Base-by-base conservation (phyloP, 371 early-diverging fungal species). In the Mucor saturninus region DNA sequence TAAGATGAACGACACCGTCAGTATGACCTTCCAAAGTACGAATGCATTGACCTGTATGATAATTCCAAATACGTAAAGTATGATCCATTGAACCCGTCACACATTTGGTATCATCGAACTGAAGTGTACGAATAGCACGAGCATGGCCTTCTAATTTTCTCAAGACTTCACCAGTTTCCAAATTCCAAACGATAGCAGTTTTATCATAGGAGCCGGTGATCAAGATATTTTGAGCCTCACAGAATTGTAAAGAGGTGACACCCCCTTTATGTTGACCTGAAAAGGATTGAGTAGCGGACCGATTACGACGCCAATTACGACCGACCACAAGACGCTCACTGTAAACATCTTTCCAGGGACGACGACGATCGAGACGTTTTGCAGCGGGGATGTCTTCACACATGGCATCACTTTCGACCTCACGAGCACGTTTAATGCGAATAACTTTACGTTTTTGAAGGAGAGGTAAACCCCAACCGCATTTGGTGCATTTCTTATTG, bases 41-140 rank as follows among this genome's bases (percentile, higher is more conserved):
- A 43, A 98, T 86, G 59, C 93, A 91, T 45, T 89, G 80, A 50
- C 96, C 98, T 4, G 90, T 93, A 56, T 91, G 90, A 65, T 96
- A 93, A 73, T 98, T 94, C 99, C 99, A 99, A 61, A 99, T 91
- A 62, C 91, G 80, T n/a, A 99, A 86, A 0, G 96, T 97, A 43
- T 92, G 88, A 66, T 99, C 99, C 73, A 91, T 86, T 2, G 95
- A 94, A n/a, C 93, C 94, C 11, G 93, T 90, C 15, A 95, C 89
- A 14, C 94, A 77, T 65, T 91, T 93, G 62, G 87, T 83, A 48
- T 89, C 89, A 68, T 93, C 93, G 65, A 93, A 93, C 64, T 93
- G 95, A 3, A 98, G 85, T 0, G 91, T 90, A 3, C 93, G 85
- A 13, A 99, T 91, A 13, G 88, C 85, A 5, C 91, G 86, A 6